Evolutionary conservation across 2,329 filamentous ascomycete species (phyloP), one percentile per base, ranked within the genome.

Genomic region (Emmonsiellopsis sp.): DNA sequence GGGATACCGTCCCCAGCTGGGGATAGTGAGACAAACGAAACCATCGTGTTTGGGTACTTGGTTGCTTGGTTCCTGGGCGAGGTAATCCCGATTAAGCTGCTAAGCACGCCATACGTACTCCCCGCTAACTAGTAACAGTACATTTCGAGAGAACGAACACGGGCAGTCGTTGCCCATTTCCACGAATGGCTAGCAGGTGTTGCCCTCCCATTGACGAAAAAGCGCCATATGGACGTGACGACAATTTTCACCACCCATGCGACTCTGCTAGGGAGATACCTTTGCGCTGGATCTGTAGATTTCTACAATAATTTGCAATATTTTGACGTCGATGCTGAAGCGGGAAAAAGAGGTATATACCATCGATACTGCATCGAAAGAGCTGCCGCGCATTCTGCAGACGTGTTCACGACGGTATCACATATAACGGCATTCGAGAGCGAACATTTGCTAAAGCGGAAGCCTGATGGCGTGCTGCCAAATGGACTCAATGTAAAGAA

Each of bases 191-290:
- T 98, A 53, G 86, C 93, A 9, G 93, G 92, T 72, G 93, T 97
- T 49, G 92, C 88, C 49, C 78, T 97, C 36, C 93, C 93, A 31
- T 80, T 97, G 60, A 86, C 85, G 74, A 95, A 94, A 77, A 95
- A 88, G 79, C 84, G 93, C 57, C 87, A 87, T 65, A 97, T 97
- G 71, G 93, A 97, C 66, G 81, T 96, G 49, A 97, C 93, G 14
- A 97, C 93, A 61, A 97, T 97, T 69, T 97, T 97, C 76, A 98
- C 93, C 42, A 98, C 93, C 2, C 93, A 97, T 72, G 93, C 93
- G 27, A 97, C 93, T 5, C 81, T 98, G 9, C 83, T 98, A 48
- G 93, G 93, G 57, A 86, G 93, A 64, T 97, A 98, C 68, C 87
- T 97, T 48, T 97, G 93, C 68, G 93, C 93, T 50, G 93, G 93